Base-by-base conservation (phyloP, 2,329 filamentous ascomycete genomes). In the Chrysoporthe cubensis region DNA sequence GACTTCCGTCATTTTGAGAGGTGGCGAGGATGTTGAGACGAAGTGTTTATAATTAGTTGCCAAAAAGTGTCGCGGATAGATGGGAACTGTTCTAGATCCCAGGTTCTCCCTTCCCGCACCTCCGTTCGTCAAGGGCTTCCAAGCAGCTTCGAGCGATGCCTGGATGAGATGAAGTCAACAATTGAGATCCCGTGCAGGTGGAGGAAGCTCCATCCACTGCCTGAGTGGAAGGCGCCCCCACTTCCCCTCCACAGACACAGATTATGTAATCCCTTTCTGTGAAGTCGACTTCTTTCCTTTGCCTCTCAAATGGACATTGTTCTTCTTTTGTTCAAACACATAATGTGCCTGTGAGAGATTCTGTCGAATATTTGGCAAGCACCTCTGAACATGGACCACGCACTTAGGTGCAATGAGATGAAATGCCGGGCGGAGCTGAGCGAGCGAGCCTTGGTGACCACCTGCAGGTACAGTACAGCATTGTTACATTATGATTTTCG, bases 391-490 rank as follows among this genome's bases (percentile, higher is more conserved):
- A 96, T 96, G 91, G 92, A 97, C 67, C 87, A 90, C 68, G 81
- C 84, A 32, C 81, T 97, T 34, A 86, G 88, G 46, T 97, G 95
- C 82, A 97, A 97, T 76, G 86, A 88, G 40, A 83, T 94, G 46
- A 91, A 89, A 70, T 97, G 95, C 75, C 87, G 92, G 59, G 82
- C 81, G 52, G 86, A 90, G 71, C 84, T 97, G 44, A 84, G 82
- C 44, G 88, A 91, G 52, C 84, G 86, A 70, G 94, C 93, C 13
- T 85, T 97, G 1, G 93, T 97, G 44, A 97, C 94, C 4, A 96
- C 92, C 16, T 98, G 94, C 87, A 93, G 91, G 93, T 92, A 70
- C 37, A 71, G 70, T 64, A 4, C 42, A 43, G n/a, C 26, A 48
- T 26, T 37, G 34, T 21, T 42, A 13, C n/a, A 57, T 40, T 6